These are phyloP conservation scores for Solanum hybrid DNA, from an alignment of 305 asterid species.

Conservation along the genomic window DNA sequence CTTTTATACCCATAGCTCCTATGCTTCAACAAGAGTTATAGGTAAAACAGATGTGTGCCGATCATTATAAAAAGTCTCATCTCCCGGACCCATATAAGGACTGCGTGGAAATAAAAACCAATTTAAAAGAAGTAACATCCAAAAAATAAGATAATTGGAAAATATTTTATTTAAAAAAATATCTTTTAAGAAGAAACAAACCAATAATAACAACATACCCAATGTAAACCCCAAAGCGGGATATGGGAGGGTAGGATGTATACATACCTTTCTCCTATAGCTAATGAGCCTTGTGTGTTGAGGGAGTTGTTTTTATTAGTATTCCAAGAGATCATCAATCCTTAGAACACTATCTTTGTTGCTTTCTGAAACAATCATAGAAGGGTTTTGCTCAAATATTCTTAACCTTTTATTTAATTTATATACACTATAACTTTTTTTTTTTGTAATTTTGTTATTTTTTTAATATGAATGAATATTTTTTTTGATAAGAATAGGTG, in stretches of 20 bases:
- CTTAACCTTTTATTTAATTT: slow-evolving; percentile 27
- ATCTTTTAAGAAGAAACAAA: not conserved
- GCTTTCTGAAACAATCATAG: slow-evolving; percentile 61
- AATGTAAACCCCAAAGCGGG: not conserved
- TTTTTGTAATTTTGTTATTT: not conserved
- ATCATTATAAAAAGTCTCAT: no score
- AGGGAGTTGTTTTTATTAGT: slow-evolving; percentile 50
- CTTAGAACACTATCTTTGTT: slow-evolving; percentile 71
- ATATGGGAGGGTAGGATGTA: not conserved
- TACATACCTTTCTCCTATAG: not conserved
- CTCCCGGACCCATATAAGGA: no score
- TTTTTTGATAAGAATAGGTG: not conserved
- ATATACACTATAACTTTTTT: not conserved
- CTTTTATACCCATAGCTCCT: no score
- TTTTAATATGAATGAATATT: not conserved
- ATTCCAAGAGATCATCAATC: slow-evolving; percentile 69
- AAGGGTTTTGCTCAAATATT: not conserved
- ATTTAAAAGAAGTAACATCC: no score
- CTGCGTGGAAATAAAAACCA: no score
- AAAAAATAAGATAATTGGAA: not conserved
- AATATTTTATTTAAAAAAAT: no score
- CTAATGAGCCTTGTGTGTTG: slow-evolving; percentile 85
- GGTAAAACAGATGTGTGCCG: no score
- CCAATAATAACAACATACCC: not conserved
- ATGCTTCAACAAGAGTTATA: no score